phyloP scores from a whole-genome alignment of 2,329 filamentous ascomycete species.

The Dactylellina cionopaga region DNA sequence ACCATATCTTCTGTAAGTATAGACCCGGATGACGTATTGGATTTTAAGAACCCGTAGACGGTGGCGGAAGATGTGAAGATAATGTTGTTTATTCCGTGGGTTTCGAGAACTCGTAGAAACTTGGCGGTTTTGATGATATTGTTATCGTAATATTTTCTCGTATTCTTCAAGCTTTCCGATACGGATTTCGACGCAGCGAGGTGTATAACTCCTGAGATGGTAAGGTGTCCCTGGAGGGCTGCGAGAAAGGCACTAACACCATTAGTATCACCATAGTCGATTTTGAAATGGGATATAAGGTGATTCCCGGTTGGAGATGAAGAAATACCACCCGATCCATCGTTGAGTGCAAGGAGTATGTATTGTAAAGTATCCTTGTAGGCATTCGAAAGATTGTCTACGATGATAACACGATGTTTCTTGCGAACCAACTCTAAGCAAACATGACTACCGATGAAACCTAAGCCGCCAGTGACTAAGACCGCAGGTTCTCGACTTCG shows the following conservation, averaged over 20 bases:
- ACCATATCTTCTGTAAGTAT: slow-evolving; percentile 12
- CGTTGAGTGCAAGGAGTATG: slow-evolving; percentile 57
- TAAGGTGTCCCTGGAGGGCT: slow-evolving; percentile 40
- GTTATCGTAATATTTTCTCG: slow-evolving; percentile 73
- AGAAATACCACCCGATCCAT: no score
- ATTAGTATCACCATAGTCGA: slow-evolving; percentile 6
- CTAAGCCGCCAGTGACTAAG: slow-evolving; percentile 62
- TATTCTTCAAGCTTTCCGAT: slow-evolving; percentile 70
- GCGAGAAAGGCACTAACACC: not conserved
- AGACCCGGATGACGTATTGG: not conserved
- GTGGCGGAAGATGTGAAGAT: slow-evolving; percentile 75
- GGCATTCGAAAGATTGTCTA: slow-evolving; percentile 62
- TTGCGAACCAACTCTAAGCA: slow-evolving; percentile 62
- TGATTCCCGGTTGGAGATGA: not conserved
- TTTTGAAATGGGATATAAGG: not conserved
- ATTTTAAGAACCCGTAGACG: slow-evolving; percentile 67
- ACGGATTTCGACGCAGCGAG: slow-evolving; percentile 77
- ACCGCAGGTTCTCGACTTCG: slow-evolving; percentile 40
- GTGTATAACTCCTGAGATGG: slow-evolving; percentile 72
- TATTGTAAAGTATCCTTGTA: slow-evolving; percentile 60
- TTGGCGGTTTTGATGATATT: slow-evolving; percentile 73
- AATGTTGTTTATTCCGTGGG: slow-evolving; percentile 71
- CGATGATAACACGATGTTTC: slow-evolving; percentile 61
- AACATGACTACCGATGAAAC: slow-evolving; percentile 63
- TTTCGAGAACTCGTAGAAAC: slow-evolving; percentile 68